Conservation (phyloP, 1,284 basidiomycete genomes). For the Thelephora terrestris region DNA sequence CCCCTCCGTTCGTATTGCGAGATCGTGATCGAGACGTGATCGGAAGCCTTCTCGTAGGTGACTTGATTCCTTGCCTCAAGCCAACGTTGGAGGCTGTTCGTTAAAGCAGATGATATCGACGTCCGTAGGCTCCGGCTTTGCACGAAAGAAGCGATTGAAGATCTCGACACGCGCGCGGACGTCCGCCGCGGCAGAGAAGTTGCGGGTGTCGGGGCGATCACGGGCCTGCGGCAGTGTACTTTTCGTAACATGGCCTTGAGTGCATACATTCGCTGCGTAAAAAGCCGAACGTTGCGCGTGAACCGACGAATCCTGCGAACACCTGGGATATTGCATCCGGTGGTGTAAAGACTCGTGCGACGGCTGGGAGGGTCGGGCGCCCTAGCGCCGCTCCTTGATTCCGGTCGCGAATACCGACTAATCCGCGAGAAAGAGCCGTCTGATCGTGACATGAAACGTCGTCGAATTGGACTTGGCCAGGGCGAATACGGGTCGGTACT, state of each 20-base stretch:
- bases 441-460: background rate
- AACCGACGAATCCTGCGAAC: background rate
- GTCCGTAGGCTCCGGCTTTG: background rate
- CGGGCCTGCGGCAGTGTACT: background rate
- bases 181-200: background rate
- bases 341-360: background rate
- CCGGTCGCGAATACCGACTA: background rate
- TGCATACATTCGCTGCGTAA: background rate
- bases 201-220: background rate
- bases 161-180: background rate
- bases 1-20: background rate
- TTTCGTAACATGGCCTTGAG: background rate
- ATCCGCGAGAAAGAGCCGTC: background rate
- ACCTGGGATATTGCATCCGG: background rate
- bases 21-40: background rate
- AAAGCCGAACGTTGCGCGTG: background rate
- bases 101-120: background rate
- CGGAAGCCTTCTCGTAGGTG: background rate
- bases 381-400: background rate
- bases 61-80: background rate
- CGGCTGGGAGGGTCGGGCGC: background rate
- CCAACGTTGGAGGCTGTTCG: background rate
- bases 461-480: background rate
- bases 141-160: background rate
- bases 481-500: background rate